phyloP scores from a whole-genome alignment of 306 rosid genomes.

The Adenanthera pavonina region DNA sequence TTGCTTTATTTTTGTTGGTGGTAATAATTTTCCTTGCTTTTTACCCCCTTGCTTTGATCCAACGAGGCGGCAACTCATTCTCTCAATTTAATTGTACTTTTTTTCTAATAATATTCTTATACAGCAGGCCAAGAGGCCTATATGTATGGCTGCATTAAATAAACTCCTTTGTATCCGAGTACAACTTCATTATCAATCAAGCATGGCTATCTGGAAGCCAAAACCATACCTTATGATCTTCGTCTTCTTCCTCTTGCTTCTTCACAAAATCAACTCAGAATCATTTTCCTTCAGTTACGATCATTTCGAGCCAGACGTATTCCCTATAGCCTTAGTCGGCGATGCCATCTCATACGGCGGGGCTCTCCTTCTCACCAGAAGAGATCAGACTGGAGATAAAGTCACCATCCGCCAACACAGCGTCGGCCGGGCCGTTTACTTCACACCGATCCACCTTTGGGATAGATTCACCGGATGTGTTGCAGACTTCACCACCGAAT shows the following conservation, averaged over 20 bases:
- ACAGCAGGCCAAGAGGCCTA: neutral
- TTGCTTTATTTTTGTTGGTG: neutral
- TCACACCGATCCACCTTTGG: constrained; percentile 26
- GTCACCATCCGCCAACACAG: neutral
- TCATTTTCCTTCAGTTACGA: constrained; percentile 30
- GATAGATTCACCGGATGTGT: neutral
- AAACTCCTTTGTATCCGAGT: neutral
- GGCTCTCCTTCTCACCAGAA: constrained; percentile 19
- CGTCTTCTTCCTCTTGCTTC: neutral
- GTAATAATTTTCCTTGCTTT: neutral
- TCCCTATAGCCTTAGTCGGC: neutral
- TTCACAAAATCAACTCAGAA: constrained; percentile 10
- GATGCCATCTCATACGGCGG: constrained; percentile 17
- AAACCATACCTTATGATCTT: neutral
- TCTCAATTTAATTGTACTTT: neutral
- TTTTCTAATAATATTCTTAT: neutral
- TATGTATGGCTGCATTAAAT: neutral
- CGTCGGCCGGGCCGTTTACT: constrained; percentile 10
- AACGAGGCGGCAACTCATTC: neutral
- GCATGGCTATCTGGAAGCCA: neutral
- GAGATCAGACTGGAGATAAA: neutral
- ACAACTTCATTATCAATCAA: neutral
- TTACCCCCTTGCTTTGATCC: neutral
- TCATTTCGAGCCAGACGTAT: neutral
- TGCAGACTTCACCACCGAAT: constrained; percentile 20